Percentiles rank a stretch among this genome's conserved stretches.
phyloP scores from a whole-genome alignment of 139 green algal species.

The Coelastrella sp. region DNA sequence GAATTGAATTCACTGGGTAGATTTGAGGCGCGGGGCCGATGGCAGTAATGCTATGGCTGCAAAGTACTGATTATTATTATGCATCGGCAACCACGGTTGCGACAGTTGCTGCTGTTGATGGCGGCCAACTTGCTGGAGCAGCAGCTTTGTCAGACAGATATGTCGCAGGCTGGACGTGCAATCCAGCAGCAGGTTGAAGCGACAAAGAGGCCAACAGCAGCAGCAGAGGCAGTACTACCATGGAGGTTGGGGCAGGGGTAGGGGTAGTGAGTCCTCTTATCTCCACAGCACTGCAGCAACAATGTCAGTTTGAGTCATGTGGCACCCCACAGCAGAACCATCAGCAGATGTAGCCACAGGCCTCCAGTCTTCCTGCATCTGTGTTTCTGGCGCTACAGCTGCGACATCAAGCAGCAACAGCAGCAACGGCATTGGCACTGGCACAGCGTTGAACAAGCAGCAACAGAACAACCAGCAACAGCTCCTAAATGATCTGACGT shows the following conservation, averaged over 20 bases:
- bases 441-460: background rate
- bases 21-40: too few species aligned
- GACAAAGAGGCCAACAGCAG: background rate
- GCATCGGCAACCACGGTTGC: too few species aligned
- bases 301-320: conserved; percentile 12
- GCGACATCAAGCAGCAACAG: too few species aligned
- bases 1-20: too few species aligned
- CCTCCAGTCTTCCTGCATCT: background rate
- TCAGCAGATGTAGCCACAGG: background rate
- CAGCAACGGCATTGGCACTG: background rate
- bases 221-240: background rate
- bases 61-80: too few species aligned
- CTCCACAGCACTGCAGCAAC: background rate
- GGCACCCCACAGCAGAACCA: conserved; percentile 19
- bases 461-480: too few species aligned
- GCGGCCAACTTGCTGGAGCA: background rate
- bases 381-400: background rate
- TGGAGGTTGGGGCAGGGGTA: conserved; percentile 6
- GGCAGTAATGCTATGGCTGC: too few species aligned
- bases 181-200: background rate
- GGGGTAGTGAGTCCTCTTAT: background rate
- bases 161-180: too few species aligned
- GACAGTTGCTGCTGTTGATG: background rate
- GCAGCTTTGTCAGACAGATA: background rate
- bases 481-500: too few species aligned